phyloP scores from a whole-genome alignment of 2,329 filamentous ascomycete genomes.

The Ustulina deusta region DNA sequence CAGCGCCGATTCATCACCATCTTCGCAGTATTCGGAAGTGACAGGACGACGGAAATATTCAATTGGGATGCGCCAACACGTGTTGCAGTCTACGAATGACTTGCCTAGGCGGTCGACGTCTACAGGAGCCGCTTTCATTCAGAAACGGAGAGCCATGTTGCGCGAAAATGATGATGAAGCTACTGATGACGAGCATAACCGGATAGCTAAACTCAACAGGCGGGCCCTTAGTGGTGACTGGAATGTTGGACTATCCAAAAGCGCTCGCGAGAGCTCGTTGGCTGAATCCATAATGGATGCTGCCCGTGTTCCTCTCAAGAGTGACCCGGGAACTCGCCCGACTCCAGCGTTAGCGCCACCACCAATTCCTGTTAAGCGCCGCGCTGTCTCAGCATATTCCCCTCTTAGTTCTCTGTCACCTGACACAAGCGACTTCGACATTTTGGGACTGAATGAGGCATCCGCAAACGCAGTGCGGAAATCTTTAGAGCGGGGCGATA shows the following conservation, averaged over 20 bases:
- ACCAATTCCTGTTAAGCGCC: constrained; percentile 39
- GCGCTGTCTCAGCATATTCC: constrained; percentile 43
- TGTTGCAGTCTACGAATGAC: constrained; percentile 34
- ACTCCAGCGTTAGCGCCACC: constrained; percentile 36
- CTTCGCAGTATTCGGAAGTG: constrained; percentile 26
- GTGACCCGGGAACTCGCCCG: constrained; percentile 23
- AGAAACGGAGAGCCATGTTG: constrained; percentile 50
- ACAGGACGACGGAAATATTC: constrained; percentile 37
- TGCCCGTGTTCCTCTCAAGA: constrained; percentile 20
- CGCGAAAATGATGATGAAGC: constrained; percentile 33
- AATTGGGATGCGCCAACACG: constrained; percentile 33
- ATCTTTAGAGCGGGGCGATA: constrained; percentile 6
- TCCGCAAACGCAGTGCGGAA: background rate
- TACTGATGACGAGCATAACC: constrained; percentile 24
- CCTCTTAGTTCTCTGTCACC: constrained; percentile 32
- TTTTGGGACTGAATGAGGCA: background rate
- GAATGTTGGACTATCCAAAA: constrained; percentile 42
- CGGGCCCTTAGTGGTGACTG: constrained; percentile 50
- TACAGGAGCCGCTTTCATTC: constrained; percentile 61
- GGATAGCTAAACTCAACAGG: constrained; percentile 36
- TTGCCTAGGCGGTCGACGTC: constrained; percentile 59
- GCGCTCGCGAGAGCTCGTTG: constrained; percentile 39
- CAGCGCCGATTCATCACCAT: constrained; percentile 37
- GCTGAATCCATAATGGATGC: constrained; percentile 35
- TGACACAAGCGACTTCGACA: constrained; percentile 20